These are phyloP conservation scores for Pseudognaphalium luteoalbum DNA, from an alignment of 129 eudicot genomes.

Conservation along the genomic window DNA sequence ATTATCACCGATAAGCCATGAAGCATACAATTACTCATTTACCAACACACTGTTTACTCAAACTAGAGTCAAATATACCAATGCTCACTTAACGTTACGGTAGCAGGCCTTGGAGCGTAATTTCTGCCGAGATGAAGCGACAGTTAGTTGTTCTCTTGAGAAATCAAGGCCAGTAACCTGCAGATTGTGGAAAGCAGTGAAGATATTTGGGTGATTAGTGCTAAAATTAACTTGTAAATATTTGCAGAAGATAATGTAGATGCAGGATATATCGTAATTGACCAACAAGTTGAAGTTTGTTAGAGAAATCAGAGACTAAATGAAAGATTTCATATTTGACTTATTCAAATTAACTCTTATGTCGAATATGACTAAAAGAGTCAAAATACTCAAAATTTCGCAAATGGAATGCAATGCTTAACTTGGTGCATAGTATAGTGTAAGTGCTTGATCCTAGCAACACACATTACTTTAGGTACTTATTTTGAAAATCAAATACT, in stretches of 20 bases:
- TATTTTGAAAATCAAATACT: too few relatives aligned
- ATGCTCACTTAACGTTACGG: constrained; percentile 87
- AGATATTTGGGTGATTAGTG: constrained; percentile 3
- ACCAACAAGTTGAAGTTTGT: background rate
- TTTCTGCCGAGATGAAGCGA: constrained; percentile 78
- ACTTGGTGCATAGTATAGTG: background rate
- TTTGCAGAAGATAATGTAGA: background rate
- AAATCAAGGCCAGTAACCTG: constrained; percentile 90
- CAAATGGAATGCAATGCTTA: background rate
- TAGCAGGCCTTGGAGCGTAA: constrained; percentile 53
- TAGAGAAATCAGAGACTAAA: background rate
- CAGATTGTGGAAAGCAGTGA: background rate
- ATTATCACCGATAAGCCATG: constrained; percentile 23
- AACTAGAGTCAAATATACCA: constrained; percentile 40
- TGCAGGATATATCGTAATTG: background rate
- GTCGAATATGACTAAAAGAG: background rate
- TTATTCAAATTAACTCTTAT: background rate
- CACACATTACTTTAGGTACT: too few relatives aligned
- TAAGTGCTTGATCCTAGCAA: background rate
- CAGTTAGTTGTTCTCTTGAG: constrained; percentile 69
- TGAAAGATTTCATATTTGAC: background rate
- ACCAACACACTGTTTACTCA: constrained; percentile 3
- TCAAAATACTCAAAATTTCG: background rate
- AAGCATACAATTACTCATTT: background rate
- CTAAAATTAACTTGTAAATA: background rate